These are phyloP conservation scores for Botrytis galanthina DNA, from an alignment of 2,329 filamentous ascomycete species.

Conservation along the genomic window DNA sequence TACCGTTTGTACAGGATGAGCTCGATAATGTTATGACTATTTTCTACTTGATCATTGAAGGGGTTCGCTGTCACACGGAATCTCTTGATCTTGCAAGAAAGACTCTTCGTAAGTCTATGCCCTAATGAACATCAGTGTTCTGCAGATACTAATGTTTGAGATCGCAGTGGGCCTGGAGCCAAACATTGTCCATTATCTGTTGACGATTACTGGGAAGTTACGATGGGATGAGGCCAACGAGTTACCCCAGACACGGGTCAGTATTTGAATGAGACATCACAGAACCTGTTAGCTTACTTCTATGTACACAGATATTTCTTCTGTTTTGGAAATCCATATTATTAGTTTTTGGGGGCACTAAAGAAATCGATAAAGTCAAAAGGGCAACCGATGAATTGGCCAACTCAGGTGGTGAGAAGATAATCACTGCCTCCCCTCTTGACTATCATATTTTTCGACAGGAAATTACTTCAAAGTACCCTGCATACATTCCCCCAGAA, in stretches of 20 bases:
- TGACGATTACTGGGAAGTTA: slow-evolving; percentile 65
- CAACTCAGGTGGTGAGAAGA: slow-evolving; percentile 52
- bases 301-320: slow-evolving; percentile 60
- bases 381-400: slow-evolving; percentile 60
- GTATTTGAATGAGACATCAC: slow-evolving; percentile 33
- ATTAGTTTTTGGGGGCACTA: slow-evolving; percentile 76
- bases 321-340: slow-evolving; percentile 91
- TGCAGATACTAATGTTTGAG: slow-evolving; percentile 29
- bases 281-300: slow-evolving; percentile 28
- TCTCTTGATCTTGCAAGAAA: slow-evolving; percentile 42
- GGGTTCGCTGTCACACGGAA: slow-evolving; percentile 51
- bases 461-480: slow-evolving; percentile 97
- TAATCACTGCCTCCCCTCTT: slow-evolving; percentile 88
- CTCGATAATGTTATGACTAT: slow-evolving; percentile 62
- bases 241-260: slow-evolving; percentile 62
- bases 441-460: slow-evolving; percentile 97
- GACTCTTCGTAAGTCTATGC: slow-evolving; percentile 49
- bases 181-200: slow-evolving; percentile 67
- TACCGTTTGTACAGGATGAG: slow-evolving; percentile 51
- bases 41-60: slow-evolving; percentile 59
- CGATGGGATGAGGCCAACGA: slow-evolving; percentile 69
- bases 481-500: slow-evolving; percentile 87
- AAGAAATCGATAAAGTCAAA: slow-evolving; percentile 73
- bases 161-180: slow-evolving; percentile 56
- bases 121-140: background rate